phyloP scores from a whole-genome alignment of 208 protist genomes.

The Trypanosoma platydactyli region DNA sequence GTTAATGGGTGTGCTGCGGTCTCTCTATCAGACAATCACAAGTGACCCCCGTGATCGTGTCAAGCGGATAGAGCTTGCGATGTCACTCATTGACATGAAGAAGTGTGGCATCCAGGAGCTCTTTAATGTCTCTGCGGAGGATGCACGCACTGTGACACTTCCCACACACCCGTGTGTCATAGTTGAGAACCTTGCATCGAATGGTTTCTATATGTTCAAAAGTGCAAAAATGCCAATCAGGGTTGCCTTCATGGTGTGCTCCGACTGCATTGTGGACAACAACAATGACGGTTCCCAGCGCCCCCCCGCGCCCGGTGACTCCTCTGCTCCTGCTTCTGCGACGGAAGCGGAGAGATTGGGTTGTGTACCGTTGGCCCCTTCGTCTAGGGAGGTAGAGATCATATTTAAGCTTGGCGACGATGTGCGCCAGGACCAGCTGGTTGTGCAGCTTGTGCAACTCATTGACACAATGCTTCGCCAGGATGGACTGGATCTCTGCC shows the following conservation, averaged over 20 bases:
- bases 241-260: slow-evolving; percentile 36
- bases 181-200: slow-evolving; percentile 37
- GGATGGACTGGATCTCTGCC: slow-evolving; percentile 92
- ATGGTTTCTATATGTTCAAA: slow-evolving; percentile 81
- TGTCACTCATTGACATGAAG: slow-evolving; percentile 43
- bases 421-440: slow-evolving; percentile 97
- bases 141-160: slow-evolving; percentile 38
- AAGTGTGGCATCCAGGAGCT: slow-evolving; percentile 56
- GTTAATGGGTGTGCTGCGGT: slow-evolving; percentile 42
- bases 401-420: slow-evolving; percentile 97
- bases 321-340: slow-evolving; percentile 3
- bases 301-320: not conserved
- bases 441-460: slow-evolving; percentile 91
- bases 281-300: not conserved
- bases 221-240: slow-evolving; percentile 79
- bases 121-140: slow-evolving; percentile 24
- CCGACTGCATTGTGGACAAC: slow-evolving; percentile 5
- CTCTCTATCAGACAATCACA: slow-evolving; percentile 35
- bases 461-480: slow-evolving; percentile 92
- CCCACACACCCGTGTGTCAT: slow-evolving; percentile 63
- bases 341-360: not conserved
- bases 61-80: slow-evolving; percentile 46
- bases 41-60: slow-evolving; percentile 44
- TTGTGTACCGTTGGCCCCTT: slow-evolving; percentile 12
- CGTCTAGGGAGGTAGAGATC: slow-evolving; percentile 31